Base-by-base conservation (phyloP, 2,329 filamentous ascomycete species). In the Achaetomium macrosporum region DNA sequence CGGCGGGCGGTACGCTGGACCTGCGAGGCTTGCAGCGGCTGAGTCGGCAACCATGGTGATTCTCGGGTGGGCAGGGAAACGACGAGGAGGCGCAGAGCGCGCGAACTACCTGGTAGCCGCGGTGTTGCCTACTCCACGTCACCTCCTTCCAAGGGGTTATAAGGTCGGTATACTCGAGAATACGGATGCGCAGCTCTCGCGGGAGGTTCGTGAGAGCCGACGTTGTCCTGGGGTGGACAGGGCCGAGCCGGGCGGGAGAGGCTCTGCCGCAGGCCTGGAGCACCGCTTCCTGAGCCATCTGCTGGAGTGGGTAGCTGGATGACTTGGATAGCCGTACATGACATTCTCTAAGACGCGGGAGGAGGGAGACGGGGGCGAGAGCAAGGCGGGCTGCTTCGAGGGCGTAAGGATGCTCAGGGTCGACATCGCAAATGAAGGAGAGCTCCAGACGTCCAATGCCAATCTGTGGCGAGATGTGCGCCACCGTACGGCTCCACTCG, bases 401-500 rank as follows among this genome's bases (percentile, higher is more conserved):
- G 11, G 19, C 15, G 10, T 17, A 3, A 1, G 3, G 13, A 7
- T 31, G 20, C 15, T 8, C 2, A 19, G 20, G 15, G 15, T 31
- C 41, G 15, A 48, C 35, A 20, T 48, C 46, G 30, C 46, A 48
- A 17, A 42, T 37, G 11, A 48, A 35, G 37, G n/a, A n/a, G 30
- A 48, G 30, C 8, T 41, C 46, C n/a, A 48, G 46, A 25, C 19
- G 46, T 12, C 29, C 37, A 13, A 11, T 17, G 5, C 29, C 16
- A 11, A 48, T 25, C 9, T 25, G 16, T 2, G 41, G 16, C 13
- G 46, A 41, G 11, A 48, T 16, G 6, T 25, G 17, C 6, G 46
- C 12, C 3, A 37, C 36, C 3, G 46, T 37, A 5, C 11, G 15
- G 15, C n/a, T 10, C 46, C 46, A 48, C 25, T 35, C 11, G 25